Conservation (phyloP, 768 basidiomycete genomes). For the Sarcodon sp. region DNA sequence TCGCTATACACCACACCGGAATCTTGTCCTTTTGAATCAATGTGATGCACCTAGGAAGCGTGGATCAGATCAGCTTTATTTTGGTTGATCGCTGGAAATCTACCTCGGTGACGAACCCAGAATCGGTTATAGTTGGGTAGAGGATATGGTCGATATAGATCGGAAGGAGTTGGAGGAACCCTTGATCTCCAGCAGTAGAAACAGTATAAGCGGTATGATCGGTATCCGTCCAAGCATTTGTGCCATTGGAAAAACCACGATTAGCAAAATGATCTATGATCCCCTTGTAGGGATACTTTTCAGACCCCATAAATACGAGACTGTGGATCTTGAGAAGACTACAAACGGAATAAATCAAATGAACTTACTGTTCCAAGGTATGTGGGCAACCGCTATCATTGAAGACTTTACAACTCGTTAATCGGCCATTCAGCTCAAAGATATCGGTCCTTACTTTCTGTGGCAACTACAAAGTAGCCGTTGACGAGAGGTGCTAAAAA, state of each 20-base stretch:
- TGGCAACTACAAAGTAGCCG: conserved; percentile 82
- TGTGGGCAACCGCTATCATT: conserved; percentile 93
- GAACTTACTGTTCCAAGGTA: conserved; percentile 83
- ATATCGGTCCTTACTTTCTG: conserved; percentile 56
- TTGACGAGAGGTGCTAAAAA: conserved; percentile 71
- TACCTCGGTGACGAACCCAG: conserved; percentile 60
- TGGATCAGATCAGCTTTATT: background rate
- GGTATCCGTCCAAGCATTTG: conserved; percentile 96
- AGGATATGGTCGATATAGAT: conserved; percentile 95
- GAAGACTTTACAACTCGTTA: conserved; percentile 45
- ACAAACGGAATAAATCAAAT: conserved; percentile 3
- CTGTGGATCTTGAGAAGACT: conserved; percentile 20
- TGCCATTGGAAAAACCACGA: conserved; percentile 82
- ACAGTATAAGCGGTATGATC: conserved; percentile 95
- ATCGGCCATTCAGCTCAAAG: background rate
- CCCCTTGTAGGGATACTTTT: conserved; percentile 93
- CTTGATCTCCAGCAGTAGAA: conserved; percentile 89
- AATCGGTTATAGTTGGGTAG: conserved; percentile 87
- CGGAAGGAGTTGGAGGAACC: conserved; percentile 73
- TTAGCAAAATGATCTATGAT: conserved; percentile 93
- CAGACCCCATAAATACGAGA: conserved; percentile 90
- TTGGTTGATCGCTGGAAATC: background rate
- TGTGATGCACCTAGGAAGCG: conserved; percentile 69
- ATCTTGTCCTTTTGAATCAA: conserved; percentile 82
- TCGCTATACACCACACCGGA: conserved; percentile 95